These are phyloP conservation scores for Apiosordaria backusii DNA, from an alignment of 495 filamentous ascomycete species.

Conservation along the genomic window DNA sequence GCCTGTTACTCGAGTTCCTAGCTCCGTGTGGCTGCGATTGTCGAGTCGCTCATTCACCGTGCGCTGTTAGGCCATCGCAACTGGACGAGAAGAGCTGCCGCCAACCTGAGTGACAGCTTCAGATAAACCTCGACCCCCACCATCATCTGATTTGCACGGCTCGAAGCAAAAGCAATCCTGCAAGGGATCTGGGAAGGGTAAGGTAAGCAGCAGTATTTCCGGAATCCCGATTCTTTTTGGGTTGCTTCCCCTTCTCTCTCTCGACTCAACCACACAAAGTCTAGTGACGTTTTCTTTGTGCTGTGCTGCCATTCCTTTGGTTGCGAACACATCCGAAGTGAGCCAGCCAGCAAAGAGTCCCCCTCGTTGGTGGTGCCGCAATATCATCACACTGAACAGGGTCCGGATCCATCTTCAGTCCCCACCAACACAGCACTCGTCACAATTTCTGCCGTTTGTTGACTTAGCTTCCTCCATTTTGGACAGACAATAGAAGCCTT, in stretches of 20 bases:
- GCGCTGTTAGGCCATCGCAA: background rate
- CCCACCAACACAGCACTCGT: background rate
- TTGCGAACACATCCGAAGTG: background rate
- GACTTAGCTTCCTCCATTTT: background rate
- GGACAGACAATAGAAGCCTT: background rate
- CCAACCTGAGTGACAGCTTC: background rate
- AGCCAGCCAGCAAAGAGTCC: too few species aligned
- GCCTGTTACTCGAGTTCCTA: background rate
- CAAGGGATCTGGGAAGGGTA: background rate
- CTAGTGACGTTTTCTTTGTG: constrained; percentile 6
- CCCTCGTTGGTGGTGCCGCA: background rate
- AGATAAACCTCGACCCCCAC: background rate
- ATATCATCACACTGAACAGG: background rate
- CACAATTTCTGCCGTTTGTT: background rate
- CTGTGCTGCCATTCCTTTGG: background rate
- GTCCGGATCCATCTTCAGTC: background rate
- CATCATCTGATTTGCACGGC: background rate
- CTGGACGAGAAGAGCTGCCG: background rate
- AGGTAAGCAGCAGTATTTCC: background rate
- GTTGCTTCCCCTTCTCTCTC: background rate
- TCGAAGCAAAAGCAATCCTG: background rate
- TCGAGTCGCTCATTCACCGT: constrained; percentile 5
- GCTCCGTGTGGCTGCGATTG: background rate
- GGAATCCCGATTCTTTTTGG: background rate
- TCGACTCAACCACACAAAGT: background rate